These are phyloP conservation scores for Coemansia sp. DNA, from an alignment of 192 early-diverging fungal genomes.

Conservation along the genomic window DNA sequence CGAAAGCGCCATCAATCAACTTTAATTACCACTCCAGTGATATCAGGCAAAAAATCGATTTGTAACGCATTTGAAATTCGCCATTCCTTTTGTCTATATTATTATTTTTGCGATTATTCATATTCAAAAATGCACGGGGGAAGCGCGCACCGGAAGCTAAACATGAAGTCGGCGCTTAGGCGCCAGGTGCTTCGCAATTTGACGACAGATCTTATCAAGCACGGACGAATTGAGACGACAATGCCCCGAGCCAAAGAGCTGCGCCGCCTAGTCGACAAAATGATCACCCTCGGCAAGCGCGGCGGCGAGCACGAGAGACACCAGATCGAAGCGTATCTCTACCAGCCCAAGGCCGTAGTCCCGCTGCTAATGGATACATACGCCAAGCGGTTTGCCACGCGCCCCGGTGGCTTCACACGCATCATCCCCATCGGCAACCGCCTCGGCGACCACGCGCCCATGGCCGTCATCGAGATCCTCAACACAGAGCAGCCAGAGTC, in stretches of 20 bases:
- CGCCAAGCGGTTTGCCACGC: conserved; percentile 76
- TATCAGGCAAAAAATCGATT: neutral
- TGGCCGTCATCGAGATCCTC: conserved; percentile 90
- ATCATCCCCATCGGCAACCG: conserved; percentile 76
- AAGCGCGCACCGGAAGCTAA: conserved; percentile 44
- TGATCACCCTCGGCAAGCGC: conserved; percentile 83
- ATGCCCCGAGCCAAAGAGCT: conserved; percentile 89
- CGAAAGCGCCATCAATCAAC: neutral
- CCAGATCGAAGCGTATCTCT: conserved; percentile 59
- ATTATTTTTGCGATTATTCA: neutral
- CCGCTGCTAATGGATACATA: conserved; percentile 82
- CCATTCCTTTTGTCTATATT: neutral
- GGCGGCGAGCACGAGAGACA: conserved; percentile 61
- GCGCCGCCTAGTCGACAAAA: conserved; percentile 82
- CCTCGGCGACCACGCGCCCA: conserved; percentile 80
- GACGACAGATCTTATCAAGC: conserved; percentile 77
- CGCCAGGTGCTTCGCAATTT: conserved; percentile 81
- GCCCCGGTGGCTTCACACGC: conserved; percentile 88
- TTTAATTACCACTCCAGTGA: neutral
- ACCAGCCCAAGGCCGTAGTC: conserved; percentile 71
- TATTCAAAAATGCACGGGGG: conserved; percentile 34
- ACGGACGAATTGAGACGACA: conserved; percentile 93
- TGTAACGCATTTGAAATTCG: neutral
- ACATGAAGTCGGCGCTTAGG: conserved; percentile 60
- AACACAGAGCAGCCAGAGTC: conserved; percentile 65